Evolutionary conservation across 2,329 filamentous ascomycete species (phyloP).

Genomic region (Stemphylium vesicarium): DNA sequence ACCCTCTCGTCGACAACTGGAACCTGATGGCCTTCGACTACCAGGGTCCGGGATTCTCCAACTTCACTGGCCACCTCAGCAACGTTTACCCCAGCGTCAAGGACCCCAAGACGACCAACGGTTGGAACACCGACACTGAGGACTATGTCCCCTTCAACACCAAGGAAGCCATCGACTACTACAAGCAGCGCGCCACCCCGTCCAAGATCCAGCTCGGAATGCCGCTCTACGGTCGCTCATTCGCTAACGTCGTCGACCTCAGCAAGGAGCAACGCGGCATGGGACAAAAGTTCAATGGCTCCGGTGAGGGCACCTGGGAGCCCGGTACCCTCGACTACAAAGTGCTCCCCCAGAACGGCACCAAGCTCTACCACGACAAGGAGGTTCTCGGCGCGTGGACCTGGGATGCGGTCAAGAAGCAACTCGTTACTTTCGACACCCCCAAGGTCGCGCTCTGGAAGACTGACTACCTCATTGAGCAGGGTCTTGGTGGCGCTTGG

Average conservation of each 20-base stretch:
- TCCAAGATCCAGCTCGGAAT: slow-evolving; percentile 37
- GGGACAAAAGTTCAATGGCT: slow-evolving; percentile 35
- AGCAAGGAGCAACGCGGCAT: slow-evolving; percentile 56
- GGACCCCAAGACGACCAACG: slow-evolving; percentile 30
- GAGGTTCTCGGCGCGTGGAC: slow-evolving; percentile 28
- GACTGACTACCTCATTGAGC: slow-evolving; percentile 29
- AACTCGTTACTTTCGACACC: slow-evolving; percentile 37
- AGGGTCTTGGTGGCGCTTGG: slow-evolving; percentile 40
- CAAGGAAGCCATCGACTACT: slow-evolving; percentile 32
- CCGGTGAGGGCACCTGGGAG: slow-evolving; percentile 34
- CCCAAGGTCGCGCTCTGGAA: slow-evolving; percentile 32
- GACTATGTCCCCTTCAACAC: slow-evolving; percentile 31
- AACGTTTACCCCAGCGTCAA: slow-evolving; percentile 32
- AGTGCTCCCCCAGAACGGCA: slow-evolving; percentile 30
- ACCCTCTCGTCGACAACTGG: slow-evolving; percentile 54
- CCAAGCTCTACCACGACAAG: slow-evolving; percentile 28
- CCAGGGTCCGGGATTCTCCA: slow-evolving; percentile 77
- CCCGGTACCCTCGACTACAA: slow-evolving; percentile 39
- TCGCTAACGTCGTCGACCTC: slow-evolving; percentile 31
- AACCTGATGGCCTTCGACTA: slow-evolving; percentile 69
- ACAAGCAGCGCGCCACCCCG: slow-evolving; percentile 27
- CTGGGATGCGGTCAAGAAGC: slow-evolving; percentile 26
- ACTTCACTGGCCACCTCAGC: slow-evolving; percentile 60
- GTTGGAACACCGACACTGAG: slow-evolving; percentile 11
- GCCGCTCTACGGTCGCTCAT: slow-evolving; percentile 41